Base-by-base conservation (phyloP, 345 rosid genomes). In the Dipteronia sinensis region DNA sequence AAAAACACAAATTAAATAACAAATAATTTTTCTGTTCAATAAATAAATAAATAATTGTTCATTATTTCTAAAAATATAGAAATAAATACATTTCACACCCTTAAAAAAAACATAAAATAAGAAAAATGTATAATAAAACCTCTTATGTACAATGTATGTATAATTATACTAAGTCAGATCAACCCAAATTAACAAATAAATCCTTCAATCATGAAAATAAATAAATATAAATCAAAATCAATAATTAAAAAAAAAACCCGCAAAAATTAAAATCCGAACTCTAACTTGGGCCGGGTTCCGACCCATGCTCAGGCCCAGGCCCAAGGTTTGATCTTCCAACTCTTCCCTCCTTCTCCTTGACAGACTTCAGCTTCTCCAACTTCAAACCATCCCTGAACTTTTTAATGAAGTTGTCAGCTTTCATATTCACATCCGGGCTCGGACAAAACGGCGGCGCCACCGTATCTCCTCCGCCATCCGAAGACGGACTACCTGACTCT, bases 351-450 rank as follows among this genome's bases (percentile, higher is more conserved):
- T 76, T 83, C 77, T 68, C 82, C 73, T 82, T 86, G 6, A 72
- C 80, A 15, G 98, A 91, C 76, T 94, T 90, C 66, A 84, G 62
- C 88, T 87, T 95, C 90, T 95, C 97, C 86, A 88, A 62, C 74
- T 68, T 86, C 85, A 93, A 82, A 12, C 94, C 95, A 56, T 95
- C 95, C 72, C 93, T 91, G 84, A 93, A 90, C 66, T 85, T 89
- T 20, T 95, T 92, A 56, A 95, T 93, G 90, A 95, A 95, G 65
- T 89, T 80, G 71, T 89, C 94, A 3, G 98, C 98, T 76, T 95
- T 91, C 10, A 92, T 86, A 82, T 95, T 67, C 80, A 95, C 95
- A 76, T 93, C 98, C 11, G 98, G 98, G 82, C 98, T 95, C 10
- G 93, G 95, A 80, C 95, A 95, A 53, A 88, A 90, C 16, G 81